Conservation (phyloP, 192 early-diverging fungal species). For the Spinellus fusiger region DNA sequence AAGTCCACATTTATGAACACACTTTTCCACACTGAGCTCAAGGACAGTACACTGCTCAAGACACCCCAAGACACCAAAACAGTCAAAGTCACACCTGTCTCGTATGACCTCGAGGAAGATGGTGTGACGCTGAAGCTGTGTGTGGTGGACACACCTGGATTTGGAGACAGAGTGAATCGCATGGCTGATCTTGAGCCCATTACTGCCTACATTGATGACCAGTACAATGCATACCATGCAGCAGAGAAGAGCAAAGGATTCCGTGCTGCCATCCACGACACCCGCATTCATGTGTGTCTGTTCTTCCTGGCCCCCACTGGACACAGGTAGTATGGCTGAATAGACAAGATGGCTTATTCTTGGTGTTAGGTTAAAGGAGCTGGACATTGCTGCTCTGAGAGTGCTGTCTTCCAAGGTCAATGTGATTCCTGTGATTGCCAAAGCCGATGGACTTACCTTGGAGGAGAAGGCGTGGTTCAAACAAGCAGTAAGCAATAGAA, state of each 20-base stretch:
- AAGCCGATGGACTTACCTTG: slow-evolving; percentile 67
- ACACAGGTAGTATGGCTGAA: slow-evolving; percentile 59
- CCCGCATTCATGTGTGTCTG: slow-evolving; percentile 90
- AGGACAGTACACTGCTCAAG: slow-evolving; percentile 63
- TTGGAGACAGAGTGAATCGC: slow-evolving; percentile 82
- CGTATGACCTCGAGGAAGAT: slow-evolving; percentile 87
- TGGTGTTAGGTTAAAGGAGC: slow-evolving; percentile 47
- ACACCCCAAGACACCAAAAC: slow-evolving; percentile 67
- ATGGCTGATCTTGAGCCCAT: slow-evolving; percentile 84
- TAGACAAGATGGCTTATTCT: too few species aligned
- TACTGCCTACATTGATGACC: slow-evolving; percentile 93
- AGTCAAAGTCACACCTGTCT: slow-evolving; percentile 77
- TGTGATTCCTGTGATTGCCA: slow-evolving; percentile 80
- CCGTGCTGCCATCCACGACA: slow-evolving; percentile 75
- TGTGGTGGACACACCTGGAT: slow-evolving; percentile 87
- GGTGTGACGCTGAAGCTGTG: slow-evolving; percentile 85
- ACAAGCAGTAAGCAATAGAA: slow-evolving; percentile 49
- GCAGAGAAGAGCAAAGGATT: slow-evolving; percentile 73
- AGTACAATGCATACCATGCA: slow-evolving; percentile 84
- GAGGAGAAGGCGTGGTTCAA: slow-evolving; percentile 65
- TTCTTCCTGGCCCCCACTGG: slow-evolving; percentile 98
- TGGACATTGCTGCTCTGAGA: slow-evolving; percentile 63
- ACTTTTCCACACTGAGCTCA: slow-evolving; percentile 88
- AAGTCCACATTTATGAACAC: slow-evolving; percentile 99
- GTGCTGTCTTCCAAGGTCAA: slow-evolving; percentile 68